A percentile compares a stretch with the other conserved stretches of the same genome.
Conservation (phyloP, 1,284 basidiomycete genomes). For the Caloboletus firmus region DNA sequence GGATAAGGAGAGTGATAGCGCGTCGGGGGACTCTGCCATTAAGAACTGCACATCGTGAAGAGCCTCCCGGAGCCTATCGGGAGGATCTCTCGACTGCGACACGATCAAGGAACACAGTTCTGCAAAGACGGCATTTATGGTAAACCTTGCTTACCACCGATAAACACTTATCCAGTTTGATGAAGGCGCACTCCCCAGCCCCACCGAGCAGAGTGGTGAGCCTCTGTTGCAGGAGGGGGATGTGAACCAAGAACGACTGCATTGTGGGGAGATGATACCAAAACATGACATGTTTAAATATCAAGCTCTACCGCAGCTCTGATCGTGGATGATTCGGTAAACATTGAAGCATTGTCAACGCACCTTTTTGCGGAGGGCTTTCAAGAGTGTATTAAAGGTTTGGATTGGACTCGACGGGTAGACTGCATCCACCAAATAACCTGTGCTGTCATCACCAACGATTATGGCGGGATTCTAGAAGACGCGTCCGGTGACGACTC, state of each 20-base stretch:
- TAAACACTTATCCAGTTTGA: slow-evolving; percentile 17
- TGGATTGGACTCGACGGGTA: slow-evolving; percentile 20
- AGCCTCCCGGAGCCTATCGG: slow-evolving; percentile 12
- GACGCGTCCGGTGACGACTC: slow-evolving; percentile 1
- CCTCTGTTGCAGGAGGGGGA: slow-evolving; percentile 15
- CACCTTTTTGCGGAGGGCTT: slow-evolving; percentile 28
- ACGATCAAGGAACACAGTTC: neutral
- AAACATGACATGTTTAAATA: slow-evolving; percentile 40
- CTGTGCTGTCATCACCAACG: slow-evolving; percentile 17
- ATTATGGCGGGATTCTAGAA: neutral
- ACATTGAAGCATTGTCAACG: neutral
- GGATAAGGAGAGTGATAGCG: slow-evolving; percentile 27
- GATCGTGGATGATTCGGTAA: neutral
- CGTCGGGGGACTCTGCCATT: slow-evolving; percentile 22
- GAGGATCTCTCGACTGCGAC: slow-evolving; percentile 13
- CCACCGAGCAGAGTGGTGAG: slow-evolving; percentile 8
- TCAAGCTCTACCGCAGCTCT: slow-evolving; percentile 7
- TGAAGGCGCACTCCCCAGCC: slow-evolving; percentile 16
- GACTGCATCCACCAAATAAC: slow-evolving; percentile 30
- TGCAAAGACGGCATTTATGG: neutral
- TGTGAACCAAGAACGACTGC: slow-evolving; percentile 51
- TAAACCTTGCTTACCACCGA: slow-evolving; percentile 25
- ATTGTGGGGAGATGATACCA: slow-evolving; percentile 41
- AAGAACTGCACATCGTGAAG: slow-evolving; percentile 19
- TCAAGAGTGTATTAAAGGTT: slow-evolving; percentile 20